Conservation (phyloP, 768 basidiomycete species). For the Wakefieldia striispora region DNA sequence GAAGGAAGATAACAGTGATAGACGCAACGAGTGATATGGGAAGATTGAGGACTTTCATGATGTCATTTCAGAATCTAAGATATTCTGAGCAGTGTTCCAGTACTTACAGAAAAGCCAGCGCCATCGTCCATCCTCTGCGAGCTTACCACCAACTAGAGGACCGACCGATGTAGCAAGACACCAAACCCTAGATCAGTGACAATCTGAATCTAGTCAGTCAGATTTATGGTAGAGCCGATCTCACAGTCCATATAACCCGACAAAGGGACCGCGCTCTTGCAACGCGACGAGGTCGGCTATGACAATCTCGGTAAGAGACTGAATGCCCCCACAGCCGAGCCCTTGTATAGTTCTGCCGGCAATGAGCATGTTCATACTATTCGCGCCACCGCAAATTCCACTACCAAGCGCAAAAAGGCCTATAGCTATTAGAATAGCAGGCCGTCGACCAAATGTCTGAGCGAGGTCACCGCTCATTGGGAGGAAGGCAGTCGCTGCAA, state of each 20-base stretch:
- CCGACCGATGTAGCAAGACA: conserved; percentile 35
- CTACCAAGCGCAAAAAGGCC: conserved; percentile 41
- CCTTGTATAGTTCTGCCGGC: conserved; percentile 42
- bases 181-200: conserved; percentile 32
- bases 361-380: conserved; percentile 41
- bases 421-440: conserved; percentile 31
- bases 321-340: conserved; percentile 40
- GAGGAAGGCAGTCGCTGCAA: conserved; percentile 40
- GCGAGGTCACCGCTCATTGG: conserved; percentile 40
- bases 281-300: conserved; percentile 47
- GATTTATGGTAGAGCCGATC: not conserved
- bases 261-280: conserved; percentile 40
- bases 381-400: conserved; percentile 40
- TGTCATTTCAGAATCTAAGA: not conserved
- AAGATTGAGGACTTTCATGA: conserved; percentile 40
- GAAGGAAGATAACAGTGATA: conserved; percentile 27
- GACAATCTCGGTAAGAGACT: conserved; percentile 40
- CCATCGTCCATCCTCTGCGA: conserved; percentile 35
- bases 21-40: conserved; percentile 35
- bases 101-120: conserved; percentile 42
- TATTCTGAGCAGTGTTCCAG: no score
- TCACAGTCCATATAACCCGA: conserved; percentile 37
- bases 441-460: conserved; percentile 40
- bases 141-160: conserved; percentile 36
- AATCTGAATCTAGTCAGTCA: not conserved